Conservation (phyloP, 352 stramenopile species). For the Phytophthora pisi region DNA sequence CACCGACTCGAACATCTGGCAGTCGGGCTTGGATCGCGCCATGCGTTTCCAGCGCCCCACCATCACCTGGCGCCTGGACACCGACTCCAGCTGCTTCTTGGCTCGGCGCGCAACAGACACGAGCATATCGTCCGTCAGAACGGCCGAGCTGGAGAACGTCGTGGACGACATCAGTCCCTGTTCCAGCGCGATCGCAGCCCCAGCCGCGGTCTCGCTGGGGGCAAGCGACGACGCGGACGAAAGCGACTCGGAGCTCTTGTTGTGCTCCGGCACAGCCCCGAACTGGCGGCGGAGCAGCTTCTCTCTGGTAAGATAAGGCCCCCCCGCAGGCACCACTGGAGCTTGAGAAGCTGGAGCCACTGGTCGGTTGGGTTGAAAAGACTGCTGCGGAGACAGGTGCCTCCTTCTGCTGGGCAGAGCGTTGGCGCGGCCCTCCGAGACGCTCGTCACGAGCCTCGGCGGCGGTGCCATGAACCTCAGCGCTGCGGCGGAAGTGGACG, state of each 20-base stretch:
- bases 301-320: slow-evolving; percentile 3
- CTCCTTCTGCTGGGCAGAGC: slow-evolving; percentile 22
- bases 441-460: slow-evolving; percentile 29
- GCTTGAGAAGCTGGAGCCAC: slow-evolving; percentile 1
- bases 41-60: slow-evolving; percentile 58
- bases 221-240: slow-evolving; percentile 30
- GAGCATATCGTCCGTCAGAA: slow-evolving; percentile 42
- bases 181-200: slow-evolving; percentile 25
- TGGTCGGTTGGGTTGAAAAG: slow-evolving; percentile 5
- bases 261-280: slow-evolving; percentile 7
- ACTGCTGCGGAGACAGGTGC: slow-evolving; percentile 11
- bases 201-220: slow-evolving; percentile 13
- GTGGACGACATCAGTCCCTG: slow-evolving; percentile 42
- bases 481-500: background rate
- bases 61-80: slow-evolving; percentile 50
- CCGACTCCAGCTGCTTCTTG: slow-evolving; percentile 51
- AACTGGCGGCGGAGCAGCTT: slow-evolving; percentile 17
- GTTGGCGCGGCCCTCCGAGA: slow-evolving; percentile 26
- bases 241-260: slow-evolving; percentile 18
- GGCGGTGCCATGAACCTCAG: slow-evolving; percentile 21
- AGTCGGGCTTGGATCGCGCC: slow-evolving; percentile 37
- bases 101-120: slow-evolving; percentile 36
- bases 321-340: background rate
- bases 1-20: slow-evolving; percentile 56
- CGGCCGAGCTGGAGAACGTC: slow-evolving; percentile 37